phyloP scores from a whole-genome alignment of 805 yeast genomes.

The Yarrowia divulgata region DNA sequence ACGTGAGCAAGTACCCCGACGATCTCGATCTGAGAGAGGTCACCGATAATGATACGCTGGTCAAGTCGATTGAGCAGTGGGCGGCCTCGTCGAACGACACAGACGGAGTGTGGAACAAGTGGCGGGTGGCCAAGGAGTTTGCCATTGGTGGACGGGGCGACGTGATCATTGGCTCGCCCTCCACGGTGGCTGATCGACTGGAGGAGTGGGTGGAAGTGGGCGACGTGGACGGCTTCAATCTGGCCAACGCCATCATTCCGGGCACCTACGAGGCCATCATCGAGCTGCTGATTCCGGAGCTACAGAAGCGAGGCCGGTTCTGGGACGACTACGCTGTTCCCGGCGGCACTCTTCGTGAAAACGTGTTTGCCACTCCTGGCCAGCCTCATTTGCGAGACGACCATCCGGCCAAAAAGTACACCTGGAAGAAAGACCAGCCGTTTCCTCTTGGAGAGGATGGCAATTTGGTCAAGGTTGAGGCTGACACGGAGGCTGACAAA shows the following conservation, averaged over 20 bases:
- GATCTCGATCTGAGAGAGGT: conserved; percentile 50
- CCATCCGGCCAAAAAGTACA: conserved; percentile 42
- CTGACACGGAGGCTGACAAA: neutral
- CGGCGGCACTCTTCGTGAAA: conserved; percentile 52
- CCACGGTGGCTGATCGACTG: conserved; percentile 54
- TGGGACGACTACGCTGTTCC: conserved; percentile 53
- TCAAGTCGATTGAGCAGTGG: conserved; percentile 52
- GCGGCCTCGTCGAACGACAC: conserved; percentile 49
- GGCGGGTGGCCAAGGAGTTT: conserved; percentile 49
- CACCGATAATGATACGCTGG: conserved; percentile 50
- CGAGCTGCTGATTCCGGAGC: conserved; percentile 52
- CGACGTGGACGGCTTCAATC: conserved; percentile 56
- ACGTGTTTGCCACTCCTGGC: conserved; percentile 45
- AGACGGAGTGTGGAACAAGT: conserved; percentile 45
- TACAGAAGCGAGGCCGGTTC: conserved; percentile 51
- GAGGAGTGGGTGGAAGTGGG: conserved; percentile 53
- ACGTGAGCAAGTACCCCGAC: conserved; percentile 51
- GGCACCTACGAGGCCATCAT: conserved; percentile 54
- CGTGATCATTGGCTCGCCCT: conserved; percentile 52
- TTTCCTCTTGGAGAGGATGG: conserved; percentile 29
- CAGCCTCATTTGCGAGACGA: conserved; percentile 41
- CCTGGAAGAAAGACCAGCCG: conserved; percentile 13
- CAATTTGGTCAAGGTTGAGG: neutral
- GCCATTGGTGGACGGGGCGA: conserved; percentile 49
- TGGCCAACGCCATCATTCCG: conserved; percentile 53